These are phyloP conservation scores for Prosopis cineraria DNA, from an alignment of 306 rosid species.

Conservation along the genomic window DNA sequence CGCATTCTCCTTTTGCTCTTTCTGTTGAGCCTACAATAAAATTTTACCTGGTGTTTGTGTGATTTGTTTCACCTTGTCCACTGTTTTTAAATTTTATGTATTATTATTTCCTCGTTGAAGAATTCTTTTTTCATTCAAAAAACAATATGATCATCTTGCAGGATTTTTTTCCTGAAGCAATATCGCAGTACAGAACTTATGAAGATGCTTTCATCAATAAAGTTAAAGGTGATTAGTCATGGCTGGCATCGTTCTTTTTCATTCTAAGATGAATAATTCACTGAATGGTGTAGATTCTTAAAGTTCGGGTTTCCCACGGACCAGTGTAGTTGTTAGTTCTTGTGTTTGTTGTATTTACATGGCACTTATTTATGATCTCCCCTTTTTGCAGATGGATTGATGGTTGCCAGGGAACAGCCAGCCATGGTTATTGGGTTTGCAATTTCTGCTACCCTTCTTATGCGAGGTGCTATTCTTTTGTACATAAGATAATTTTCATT, in stretches of 20 bases:
- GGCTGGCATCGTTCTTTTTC: not conserved
- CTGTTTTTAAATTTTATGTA: not conserved
- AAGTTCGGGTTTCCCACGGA: constrained; percentile 6
- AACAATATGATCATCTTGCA: constrained; percentile 41
- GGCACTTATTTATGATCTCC: constrained; percentile 19
- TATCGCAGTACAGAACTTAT: constrained; percentile 49
- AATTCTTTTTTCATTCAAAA: not conserved
- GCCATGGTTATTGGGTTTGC: constrained; percentile 61
- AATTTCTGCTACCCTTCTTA: constrained; percentile 57
- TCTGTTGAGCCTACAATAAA: no score
- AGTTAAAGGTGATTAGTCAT: constrained; percentile 54
- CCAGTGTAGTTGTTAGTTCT: not conserved
- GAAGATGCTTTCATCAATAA: constrained; percentile 70
- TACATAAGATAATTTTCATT: not conserved
- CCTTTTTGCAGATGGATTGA: constrained; percentile 54
- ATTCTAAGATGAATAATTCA: constrained; percentile 8
- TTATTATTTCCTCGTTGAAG: not conserved
- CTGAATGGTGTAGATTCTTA: constrained; percentile 15
- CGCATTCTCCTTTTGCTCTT: no score
- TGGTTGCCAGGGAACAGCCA: constrained; percentile 64
- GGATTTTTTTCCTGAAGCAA: constrained; percentile 56
- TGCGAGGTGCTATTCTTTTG: constrained; percentile 60
- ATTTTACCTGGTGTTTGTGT: not conserved
- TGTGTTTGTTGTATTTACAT: constrained; percentile 21
- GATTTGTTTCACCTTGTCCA: not conserved